phyloP scores from a whole-genome alignment of 2,329 filamentous ascomycete species.

The Biscogniauxia mediterranea region DNA sequence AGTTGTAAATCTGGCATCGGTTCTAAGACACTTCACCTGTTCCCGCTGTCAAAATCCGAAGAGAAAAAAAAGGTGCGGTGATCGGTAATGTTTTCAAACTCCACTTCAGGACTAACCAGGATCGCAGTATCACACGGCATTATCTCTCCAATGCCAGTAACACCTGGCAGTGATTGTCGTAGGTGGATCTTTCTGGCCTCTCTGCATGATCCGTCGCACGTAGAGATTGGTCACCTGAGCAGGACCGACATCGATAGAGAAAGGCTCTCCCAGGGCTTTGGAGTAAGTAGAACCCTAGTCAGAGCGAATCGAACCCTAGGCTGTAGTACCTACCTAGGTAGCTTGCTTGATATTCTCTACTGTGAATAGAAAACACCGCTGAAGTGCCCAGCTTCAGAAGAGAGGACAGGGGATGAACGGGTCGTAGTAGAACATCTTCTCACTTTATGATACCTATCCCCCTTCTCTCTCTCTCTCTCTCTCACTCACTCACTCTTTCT shows the following conservation, averaged over 20 bases:
- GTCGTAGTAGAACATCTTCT: too few species aligned
- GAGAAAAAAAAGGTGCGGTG: not conserved
- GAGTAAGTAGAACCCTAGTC: not conserved
- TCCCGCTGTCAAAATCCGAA: not conserved
- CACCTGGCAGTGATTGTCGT: not conserved
- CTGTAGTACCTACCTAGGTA: too few species aligned
- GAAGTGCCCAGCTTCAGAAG: too few species aligned
- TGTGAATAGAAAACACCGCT: too few species aligned
- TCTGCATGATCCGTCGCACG: not conserved
- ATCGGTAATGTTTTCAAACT: not conserved
- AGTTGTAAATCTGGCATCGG: slow-evolving; percentile 1
- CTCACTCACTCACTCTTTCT: too few species aligned
- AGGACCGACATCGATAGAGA: not conserved
- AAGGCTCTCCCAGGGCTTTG: not conserved
- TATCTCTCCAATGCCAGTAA: not conserved
- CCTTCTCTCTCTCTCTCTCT: too few species aligned
- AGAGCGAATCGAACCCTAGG: not conserved
- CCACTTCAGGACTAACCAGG: not conserved
- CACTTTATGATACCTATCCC: too few species aligned
- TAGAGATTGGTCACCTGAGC: not conserved
- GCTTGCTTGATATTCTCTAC: too few species aligned
- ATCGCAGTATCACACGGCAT: not conserved
- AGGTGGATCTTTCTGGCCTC: not conserved
- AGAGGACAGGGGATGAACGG: too few species aligned
- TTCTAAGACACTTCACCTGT: not conserved